Percentiles rank a stretch among this genome's conserved stretches.
Conservation (phyloP, 169 alveolate genomes). For the Plasmodium fragile region DNA sequence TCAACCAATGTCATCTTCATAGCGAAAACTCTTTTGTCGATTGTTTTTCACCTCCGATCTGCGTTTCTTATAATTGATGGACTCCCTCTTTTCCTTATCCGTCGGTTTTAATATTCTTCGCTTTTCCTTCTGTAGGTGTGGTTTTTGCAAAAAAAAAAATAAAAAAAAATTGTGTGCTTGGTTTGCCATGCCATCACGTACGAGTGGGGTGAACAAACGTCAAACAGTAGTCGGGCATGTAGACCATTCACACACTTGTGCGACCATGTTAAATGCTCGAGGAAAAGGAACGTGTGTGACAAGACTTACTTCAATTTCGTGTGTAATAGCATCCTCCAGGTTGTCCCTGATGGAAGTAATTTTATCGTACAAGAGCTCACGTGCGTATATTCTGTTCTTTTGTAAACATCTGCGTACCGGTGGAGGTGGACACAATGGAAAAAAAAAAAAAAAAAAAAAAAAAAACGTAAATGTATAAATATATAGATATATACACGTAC, state of each 20-base stretch:
- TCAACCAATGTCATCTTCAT: constrained; percentile 45
- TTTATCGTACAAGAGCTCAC: constrained; percentile 77
- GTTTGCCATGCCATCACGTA: background rate
- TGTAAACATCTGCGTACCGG: constrained; percentile 67
- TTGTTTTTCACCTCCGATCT: constrained; percentile 81
- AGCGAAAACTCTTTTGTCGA: constrained; percentile 72
- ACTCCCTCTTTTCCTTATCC: constrained; percentile 80
- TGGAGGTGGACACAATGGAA: background rate
- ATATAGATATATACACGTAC: background rate
- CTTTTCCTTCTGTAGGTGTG: constrained; percentile 78
- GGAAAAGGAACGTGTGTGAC: background rate
- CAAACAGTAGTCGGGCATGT: background rate
- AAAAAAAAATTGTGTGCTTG: background rate
- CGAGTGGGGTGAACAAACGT: background rate
- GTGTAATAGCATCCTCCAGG: constrained; percentile 7
- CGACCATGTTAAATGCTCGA: background rate
- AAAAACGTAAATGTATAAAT: background rate
- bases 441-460: background rate
- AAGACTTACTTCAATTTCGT: constrained; percentile 15
- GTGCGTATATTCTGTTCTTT: constrained; percentile 83
- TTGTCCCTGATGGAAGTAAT: constrained; percentile 59
- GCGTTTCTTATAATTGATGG: constrained; percentile 79
- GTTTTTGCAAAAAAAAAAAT: constrained; percentile 6
- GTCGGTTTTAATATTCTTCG: constrained; percentile 79
- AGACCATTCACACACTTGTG: background rate